Conservation (phyloP, 495 filamentous ascomycete genomes). For the Gamarada debralockiae region DNA sequence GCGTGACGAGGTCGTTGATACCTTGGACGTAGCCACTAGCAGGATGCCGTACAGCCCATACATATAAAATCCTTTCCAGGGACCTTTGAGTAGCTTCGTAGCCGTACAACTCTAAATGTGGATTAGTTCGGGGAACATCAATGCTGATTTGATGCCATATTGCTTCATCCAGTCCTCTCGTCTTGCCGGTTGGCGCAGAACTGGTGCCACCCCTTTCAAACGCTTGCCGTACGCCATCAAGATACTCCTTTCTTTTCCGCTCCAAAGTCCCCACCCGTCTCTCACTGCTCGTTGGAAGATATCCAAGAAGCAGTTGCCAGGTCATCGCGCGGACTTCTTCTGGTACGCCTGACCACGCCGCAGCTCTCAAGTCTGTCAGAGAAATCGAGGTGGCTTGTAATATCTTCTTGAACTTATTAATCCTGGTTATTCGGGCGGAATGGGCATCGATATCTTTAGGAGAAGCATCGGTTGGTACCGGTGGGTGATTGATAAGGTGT, state of each 20-base stretch:
- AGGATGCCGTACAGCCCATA: constrained; percentile 96
- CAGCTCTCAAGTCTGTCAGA: constrained; percentile 72
- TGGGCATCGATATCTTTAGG: constrained; percentile 84
- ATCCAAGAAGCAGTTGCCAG: constrained; percentile 94
- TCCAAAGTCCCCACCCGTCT: constrained; percentile 86
- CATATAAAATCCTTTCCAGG: constrained; percentile 89
- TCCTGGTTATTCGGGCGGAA: constrained; percentile 82
- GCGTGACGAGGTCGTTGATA: constrained; percentile 96
- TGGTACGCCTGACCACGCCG: constrained; percentile 91
- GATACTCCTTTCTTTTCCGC: constrained; percentile 92
- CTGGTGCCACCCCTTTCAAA: constrained; percentile 69
- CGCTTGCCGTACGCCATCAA: constrained; percentile 91
- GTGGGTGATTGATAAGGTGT: constrained; percentile 86
- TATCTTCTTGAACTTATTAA: constrained; percentile 98
- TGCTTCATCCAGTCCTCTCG: constrained; percentile 83
- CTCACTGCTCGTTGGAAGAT: constrained; percentile 92
- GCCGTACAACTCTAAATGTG: constrained; percentile 88
- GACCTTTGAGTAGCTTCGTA: constrained; percentile 96
- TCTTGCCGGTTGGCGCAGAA: constrained; percentile 42
- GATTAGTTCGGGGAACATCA: constrained; percentile 94
- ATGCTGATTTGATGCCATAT: constrained; percentile 99
- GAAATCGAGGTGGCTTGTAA: constrained; percentile 88
- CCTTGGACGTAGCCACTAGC: constrained; percentile 97
- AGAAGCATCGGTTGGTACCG: constrained; percentile 67
- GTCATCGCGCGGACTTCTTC: constrained; percentile 96